These are phyloP conservation scores for Entrophospora sp. DNA, from an alignment of 192 early-diverging fungal species.

Conservation along the genomic window DNA sequence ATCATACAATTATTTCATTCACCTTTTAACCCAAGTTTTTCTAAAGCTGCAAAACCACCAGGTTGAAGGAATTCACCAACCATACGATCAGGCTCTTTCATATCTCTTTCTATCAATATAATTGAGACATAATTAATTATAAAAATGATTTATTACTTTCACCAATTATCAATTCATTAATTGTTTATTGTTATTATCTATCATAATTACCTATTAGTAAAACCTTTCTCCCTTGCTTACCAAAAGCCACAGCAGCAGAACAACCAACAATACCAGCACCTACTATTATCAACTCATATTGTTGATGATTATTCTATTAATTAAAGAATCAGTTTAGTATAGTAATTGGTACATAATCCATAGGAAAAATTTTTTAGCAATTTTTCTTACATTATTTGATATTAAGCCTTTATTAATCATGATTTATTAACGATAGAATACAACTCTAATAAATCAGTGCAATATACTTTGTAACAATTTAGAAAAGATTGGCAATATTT, in stretches of 20 bases:
- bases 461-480: too few relatives aligned
- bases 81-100: constrained; percentile 92
- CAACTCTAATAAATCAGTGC: too few relatives aligned
- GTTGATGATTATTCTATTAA: constrained; percentile 11
- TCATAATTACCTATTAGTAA: constrained; percentile 41
- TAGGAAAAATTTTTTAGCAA: too few relatives aligned
- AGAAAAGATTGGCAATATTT: too few relatives aligned
- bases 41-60: constrained; percentile 77
- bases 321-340: too few relatives aligned
- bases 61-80: constrained; percentile 98
- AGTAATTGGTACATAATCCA: too few relatives aligned
- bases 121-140: neutral
- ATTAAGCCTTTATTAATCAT: too few relatives aligned
- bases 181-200: neutral
- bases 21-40: constrained; percentile 64
- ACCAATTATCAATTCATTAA: too few relatives aligned
- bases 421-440: too few relatives aligned
- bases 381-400: too few relatives aligned
- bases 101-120: constrained; percentile 75
- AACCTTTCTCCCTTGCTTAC: constrained; percentile 60
- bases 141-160: neutral
- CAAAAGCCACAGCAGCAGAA: constrained; percentile 75
- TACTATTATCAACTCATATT: constrained; percentile 77
- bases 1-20: too few relatives aligned
- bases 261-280: constrained; percentile 93